Evolutionary conservation across 768 basidiomycete genomes (phyloP).

Genomic region (Pleurotus salmoneostramineus): DNA sequence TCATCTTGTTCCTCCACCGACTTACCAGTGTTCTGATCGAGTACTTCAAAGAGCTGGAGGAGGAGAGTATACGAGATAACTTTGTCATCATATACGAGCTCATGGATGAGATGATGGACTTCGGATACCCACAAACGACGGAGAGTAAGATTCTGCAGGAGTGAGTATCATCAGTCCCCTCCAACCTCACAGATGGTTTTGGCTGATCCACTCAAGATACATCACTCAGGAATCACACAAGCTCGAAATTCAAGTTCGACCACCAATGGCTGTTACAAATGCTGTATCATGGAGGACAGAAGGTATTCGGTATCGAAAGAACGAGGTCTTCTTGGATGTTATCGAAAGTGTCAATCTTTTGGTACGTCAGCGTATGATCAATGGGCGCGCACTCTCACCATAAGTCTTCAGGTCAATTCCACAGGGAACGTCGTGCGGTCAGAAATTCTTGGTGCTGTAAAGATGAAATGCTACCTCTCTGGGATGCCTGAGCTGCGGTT

Average conservation of each 20-base stretch:
- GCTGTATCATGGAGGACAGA: conserved; percentile 99
- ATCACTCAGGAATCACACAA: conserved; percentile 99
- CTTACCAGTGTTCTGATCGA: conserved; percentile 90
- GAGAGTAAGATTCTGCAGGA: conserved; percentile 99
- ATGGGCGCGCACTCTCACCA: neutral
- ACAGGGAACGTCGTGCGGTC: conserved; percentile 96
- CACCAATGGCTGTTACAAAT: conserved; percentile 96
- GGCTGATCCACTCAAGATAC: conserved; percentile 46
- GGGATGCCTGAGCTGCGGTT: conserved; percentile 99
- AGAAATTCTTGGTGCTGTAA: conserved; percentile 96
- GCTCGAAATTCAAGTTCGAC: conserved; percentile 87
- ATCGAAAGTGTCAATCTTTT: conserved; percentile 96
- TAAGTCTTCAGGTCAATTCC: conserved; percentile 74
- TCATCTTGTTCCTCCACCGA: conserved; percentile 94
- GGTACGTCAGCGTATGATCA: conserved; percentile 39
- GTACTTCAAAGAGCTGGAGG: conserved; percentile 99
- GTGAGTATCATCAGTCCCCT: conserved; percentile 35
- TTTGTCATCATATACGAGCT: conserved; percentile 99
- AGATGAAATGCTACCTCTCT: conserved; percentile 99
- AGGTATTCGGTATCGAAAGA: conserved; percentile 96
- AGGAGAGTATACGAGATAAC: conserved; percentile 98
- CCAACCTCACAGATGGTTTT: neutral
- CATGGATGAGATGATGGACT: conserved; percentile 99
- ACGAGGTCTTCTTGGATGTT: conserved; percentile 98
- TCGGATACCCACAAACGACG: conserved; percentile 97